Percentiles rank a stretch among this genome's conserved stretches.
phyloP scores from a whole-genome alignment of 176 grass and related monocot genomes.

The Oryza brachyantha region DNA sequence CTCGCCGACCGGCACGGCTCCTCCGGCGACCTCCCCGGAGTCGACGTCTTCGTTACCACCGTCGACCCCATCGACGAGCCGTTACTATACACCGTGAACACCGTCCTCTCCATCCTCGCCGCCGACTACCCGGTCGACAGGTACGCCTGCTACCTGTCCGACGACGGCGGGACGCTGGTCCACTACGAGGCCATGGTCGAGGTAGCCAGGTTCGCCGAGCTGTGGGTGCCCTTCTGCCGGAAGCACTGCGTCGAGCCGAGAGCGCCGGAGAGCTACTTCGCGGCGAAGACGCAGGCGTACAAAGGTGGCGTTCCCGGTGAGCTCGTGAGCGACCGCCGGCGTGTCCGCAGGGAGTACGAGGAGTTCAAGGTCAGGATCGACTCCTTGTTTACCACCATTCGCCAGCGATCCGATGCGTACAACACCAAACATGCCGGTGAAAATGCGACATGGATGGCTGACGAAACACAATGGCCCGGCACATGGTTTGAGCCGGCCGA shows the following conservation, averaged over 20 bases:
- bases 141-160: constrained; percentile 46
- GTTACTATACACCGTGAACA: constrained; percentile 43
- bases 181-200: constrained; percentile 43
- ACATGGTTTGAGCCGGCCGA: constrained; percentile 35
- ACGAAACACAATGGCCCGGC: constrained; percentile 45
- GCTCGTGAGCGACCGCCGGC: constrained; percentile 34
- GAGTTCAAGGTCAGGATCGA: constrained; percentile 51
- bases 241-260: constrained; percentile 43
- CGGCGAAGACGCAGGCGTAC: constrained; percentile 3
- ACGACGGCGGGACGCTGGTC: constrained; percentile 40
- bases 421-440: constrained; percentile 5
- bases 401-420: constrained; percentile 30
- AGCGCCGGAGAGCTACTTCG: constrained; percentile 42
- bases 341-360: constrained; percentile 37
- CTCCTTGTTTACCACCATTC: constrained; percentile 27
- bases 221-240: constrained; percentile 46
- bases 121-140: constrained; percentile 46
- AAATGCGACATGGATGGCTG: constrained; percentile 50
- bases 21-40: constrained; percentile 24
- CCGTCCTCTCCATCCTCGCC: constrained; percentile 52
- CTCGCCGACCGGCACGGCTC: constrained; percentile 1
- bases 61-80: constrained; percentile 45
- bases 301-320: background rate
- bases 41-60: constrained; percentile 52
- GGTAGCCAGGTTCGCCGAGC: constrained; percentile 18